Base-by-base conservation (phyloP, 345 rosid genomes). In the Populus ilicifolia region DNA sequence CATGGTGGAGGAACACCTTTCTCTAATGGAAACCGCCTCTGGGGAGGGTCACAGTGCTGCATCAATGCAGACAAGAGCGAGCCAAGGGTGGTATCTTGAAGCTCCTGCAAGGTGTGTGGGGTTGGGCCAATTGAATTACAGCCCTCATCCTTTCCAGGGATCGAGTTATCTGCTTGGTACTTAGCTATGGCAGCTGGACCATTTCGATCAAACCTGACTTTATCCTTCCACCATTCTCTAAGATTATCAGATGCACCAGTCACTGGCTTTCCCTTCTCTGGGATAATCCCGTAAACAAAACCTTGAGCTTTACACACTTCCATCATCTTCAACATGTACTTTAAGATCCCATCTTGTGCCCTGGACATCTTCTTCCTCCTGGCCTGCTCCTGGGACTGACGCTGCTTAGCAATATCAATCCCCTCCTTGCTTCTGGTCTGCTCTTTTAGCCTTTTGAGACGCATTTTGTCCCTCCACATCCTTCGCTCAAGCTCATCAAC, bases 151-250 rank as follows among this genome's bases (percentile, higher is more conserved):
- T 79, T 87, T 17, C 93, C 93, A 0, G 90, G 89, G 68, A 83
- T 84, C 2, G 80, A 86, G 74, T 84, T 82, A 48, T 91, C 98
- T 1, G 86, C 90, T 76, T 88, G 89, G 62, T 96, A 90, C 85
- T 92, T 96, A 21, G 89, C 66, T 70, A 93, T 89, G 50, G 98
- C 98, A 35, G 96, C 96, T 0, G 95, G 97, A 59, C 98, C 99
- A 33, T 92, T 96, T 11, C 96, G 88, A 77, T 96, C 99, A 74
- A 96, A 96, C 86, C 94, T 83, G 75, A 96, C 99, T 75, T 82
- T 92, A 67, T 93, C 98, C 89, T 90, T 96, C 99, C 99, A 96
- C 99, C 99, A 96, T 68, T 87, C 99, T 36, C 96, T 88, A 64
- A 96, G 92, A 77, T 88, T 93, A 79, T 96, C 99, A 12, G 99